Conservation (phyloP, 345 rosid genomes). For the Clarkia xantiana region DNA sequence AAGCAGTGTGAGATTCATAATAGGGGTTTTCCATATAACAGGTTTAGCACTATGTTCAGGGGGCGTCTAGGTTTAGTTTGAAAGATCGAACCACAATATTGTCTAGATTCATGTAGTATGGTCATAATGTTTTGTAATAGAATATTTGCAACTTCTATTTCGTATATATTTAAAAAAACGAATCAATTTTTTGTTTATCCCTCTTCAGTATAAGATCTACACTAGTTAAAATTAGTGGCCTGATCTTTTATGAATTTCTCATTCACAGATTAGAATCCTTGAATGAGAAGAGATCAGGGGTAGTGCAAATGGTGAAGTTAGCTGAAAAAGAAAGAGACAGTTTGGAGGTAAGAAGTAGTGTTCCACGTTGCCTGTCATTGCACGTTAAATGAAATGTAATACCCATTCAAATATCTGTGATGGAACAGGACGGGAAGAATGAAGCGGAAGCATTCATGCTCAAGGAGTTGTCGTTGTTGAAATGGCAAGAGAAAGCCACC, state of each 20-base stretch:
- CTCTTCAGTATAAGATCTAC: too few species aligned
- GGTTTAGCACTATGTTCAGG: too few species aligned
- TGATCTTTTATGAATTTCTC: neutral
- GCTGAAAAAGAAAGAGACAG: constrained; percentile 92
- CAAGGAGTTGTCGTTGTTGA: constrained; percentile 65
- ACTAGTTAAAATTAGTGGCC: too few species aligned
- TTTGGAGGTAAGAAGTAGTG: constrained; percentile 50
- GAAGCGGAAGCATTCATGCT: constrained; percentile 96
- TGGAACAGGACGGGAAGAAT: constrained; percentile 62
- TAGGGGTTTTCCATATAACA: too few species aligned
- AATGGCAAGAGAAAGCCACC: constrained; percentile 94
- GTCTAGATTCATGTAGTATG: too few species aligned
- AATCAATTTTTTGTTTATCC: too few species aligned
- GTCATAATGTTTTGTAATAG: too few species aligned
- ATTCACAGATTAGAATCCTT: constrained; percentile 64
- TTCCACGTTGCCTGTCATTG: neutral
- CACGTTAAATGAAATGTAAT: neutral
- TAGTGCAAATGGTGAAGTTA: constrained; percentile 94
- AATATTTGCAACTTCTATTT: too few species aligned
- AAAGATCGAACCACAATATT: too few species aligned
- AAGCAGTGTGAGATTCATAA: too few species aligned
- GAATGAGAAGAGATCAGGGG: constrained; percentile 82
- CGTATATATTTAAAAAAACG: too few species aligned
- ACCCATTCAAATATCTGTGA: neutral
- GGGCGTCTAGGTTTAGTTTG: too few species aligned